These are phyloP conservation scores for Entonaema liquescens DNA, from an alignment of 495 filamentous ascomycete species.

Conservation along the genomic window DNA sequence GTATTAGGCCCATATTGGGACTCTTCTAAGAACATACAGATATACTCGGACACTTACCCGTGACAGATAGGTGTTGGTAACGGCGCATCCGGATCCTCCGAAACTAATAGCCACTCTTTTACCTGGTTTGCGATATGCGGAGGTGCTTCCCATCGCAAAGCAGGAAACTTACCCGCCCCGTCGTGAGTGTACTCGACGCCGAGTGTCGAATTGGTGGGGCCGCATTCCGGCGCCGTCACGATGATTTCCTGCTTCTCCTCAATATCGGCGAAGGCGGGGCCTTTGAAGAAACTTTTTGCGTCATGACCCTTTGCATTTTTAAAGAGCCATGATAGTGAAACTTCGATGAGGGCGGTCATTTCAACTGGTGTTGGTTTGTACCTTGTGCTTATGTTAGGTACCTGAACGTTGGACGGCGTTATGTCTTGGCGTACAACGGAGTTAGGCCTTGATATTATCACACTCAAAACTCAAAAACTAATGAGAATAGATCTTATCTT, in stretches of 20 bases:
- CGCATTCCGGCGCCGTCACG: slow-evolving; percentile 57
- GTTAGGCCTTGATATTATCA: not conserved
- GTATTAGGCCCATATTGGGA: not conserved
- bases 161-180: slow-evolving; percentile 54
- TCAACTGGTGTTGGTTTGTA: not conserved
- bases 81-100: slow-evolving; percentile 62
- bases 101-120: slow-evolving; percentile 58
- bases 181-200: slow-evolving; percentile 53
- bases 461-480: not conserved
- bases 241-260: slow-evolving; percentile 52
- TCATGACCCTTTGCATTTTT: slow-evolving; percentile 53
- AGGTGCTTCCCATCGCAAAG: slow-evolving; percentile 52
- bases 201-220: slow-evolving; percentile 52
- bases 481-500: not conserved
- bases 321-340: slow-evolving; percentile 49
- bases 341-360: slow-evolving; percentile 47
- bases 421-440: not conserved
- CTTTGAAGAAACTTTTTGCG: slow-evolving; percentile 57
- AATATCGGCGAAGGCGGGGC: slow-evolving; percentile 52
- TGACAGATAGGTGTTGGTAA: slow-evolving; percentile 57
- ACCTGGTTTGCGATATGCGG: slow-evolving; percentile 44
- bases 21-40: not conserved
- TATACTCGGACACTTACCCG: slow-evolving; percentile 38
- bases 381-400: not conserved
- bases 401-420: not conserved